These are phyloP conservation scores for Xylariaceae sp. DNA, from an alignment of 2,329 filamentous ascomycete species.

Conservation along the genomic window DNA sequence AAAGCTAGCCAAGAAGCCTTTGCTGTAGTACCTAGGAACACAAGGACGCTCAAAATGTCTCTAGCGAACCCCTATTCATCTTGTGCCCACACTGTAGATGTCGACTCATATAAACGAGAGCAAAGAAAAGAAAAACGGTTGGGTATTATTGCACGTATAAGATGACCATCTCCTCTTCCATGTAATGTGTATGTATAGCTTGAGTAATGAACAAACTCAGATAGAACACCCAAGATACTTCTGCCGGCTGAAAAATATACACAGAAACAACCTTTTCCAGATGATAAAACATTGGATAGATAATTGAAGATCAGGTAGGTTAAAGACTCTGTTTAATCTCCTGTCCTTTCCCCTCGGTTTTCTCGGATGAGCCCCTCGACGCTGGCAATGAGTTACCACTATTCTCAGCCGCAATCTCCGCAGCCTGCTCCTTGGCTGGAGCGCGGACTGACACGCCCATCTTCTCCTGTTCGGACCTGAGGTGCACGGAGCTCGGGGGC, in stretches of 20 bases:
- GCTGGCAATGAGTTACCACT: constrained; percentile 12
- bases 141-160: constrained; percentile 12
- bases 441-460: constrained; percentile 38
- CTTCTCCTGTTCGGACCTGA: constrained; percentile 48
- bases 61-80: neutral
- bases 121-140: neutral
- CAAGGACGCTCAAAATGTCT: too few species aligned
- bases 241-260: constrained; percentile 16
- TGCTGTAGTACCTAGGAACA: too few species aligned
- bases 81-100: neutral
- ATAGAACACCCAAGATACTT: constrained; percentile 10
- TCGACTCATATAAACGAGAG: neutral
- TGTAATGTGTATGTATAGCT: neutral
- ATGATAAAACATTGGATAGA: constrained; percentile 5
- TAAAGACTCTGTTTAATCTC: neutral
- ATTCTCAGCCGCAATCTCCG: constrained; percentile 20
- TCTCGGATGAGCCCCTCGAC: constrained; percentile 21
- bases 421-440: constrained; percentile 34
- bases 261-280: constrained; percentile 8
- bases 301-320: constrained; percentile 1
- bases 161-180: neutral
- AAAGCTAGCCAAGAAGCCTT: too few species aligned
- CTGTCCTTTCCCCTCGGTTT: neutral
- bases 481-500: constrained; percentile 27
- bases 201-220: neutral